Evolutionary conservation across 169 alveolate species (phyloP), one percentile per base, ranked within the genome.

Genomic region (Cyclospora cayetanensis): DNA sequence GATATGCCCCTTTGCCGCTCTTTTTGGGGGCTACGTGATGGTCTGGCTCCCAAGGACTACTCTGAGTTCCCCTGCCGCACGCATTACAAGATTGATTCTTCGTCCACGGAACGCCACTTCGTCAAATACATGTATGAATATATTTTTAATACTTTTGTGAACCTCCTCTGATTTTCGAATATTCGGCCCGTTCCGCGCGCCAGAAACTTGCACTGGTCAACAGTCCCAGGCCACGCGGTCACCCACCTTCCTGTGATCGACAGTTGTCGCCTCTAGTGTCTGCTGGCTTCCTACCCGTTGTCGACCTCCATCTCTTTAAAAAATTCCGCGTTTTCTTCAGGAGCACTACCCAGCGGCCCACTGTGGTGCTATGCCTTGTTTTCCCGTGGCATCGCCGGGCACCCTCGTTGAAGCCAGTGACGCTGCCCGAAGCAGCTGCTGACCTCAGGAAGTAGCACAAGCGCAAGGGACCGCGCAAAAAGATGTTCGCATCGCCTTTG

Each of bases 401-500:
- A n/a, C 63, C 63, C 22, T 50, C 63, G 22, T n/a, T n/a, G 22
- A 2, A 50, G 22, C 63, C 63, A 50, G 27, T 50, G 63, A 50
- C 22, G 63, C 85, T 25, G 85, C 29, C n/a, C 65, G 85, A 42
- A 42, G 63, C 65, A 63, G 63, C 29, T 46, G 20, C 25, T 46
- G 60, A 42, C 42, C 63, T 74, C 39, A 52, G 85, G 27, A 63
- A 42, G 65, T 63, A 74, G 29, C 85, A 39, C 85, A 20, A 39
- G 85, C 85, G 42, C 4, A 22, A 29, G 31, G 74, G 72, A n/a
- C 46, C 74, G 37, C 46, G 52, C 53, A 20, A 72, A 63, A 79
- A 79, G 89, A 79, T 79, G 89, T 79, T 79, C 31, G 89, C 63
- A 52, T 79, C 89, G 68, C 89, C 89, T 39, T 52, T 79, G 52